Base-by-base conservation (phyloP, 306 rosid species). In the Vigna trinervia region DNA sequence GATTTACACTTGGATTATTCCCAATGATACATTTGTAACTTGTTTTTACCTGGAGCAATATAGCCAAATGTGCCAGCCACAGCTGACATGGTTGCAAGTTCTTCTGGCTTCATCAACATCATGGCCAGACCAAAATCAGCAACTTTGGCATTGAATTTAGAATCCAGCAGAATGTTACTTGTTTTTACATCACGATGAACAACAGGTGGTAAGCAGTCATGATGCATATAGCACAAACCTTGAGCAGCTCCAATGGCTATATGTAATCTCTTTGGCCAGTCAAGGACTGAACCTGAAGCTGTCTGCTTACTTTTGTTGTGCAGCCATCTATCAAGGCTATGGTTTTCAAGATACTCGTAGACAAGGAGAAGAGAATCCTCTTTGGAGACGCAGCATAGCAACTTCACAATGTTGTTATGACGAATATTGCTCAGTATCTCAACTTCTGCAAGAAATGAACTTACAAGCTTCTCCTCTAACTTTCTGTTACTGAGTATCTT, bases 41-140 rank as follows among this genome's bases (percentile, higher is more conserved):
- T 22, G 53, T 43, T 43, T 57, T 83, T 60, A 95, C 97, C 97
- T 82, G 98, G 98, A 76, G 98, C 98, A 74, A 95, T 84, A 82
- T 95, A 95, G 82, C 98, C 98, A 22, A 95, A 76, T 23, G 98
- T 88, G 15, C 98, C 98, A 3, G 86, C 92, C n/a, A 92, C 90
- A 30, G 86, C 73, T 6, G 98, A 95, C 92, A 89, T 78, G 3
- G 91, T 89, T n/a, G 90, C 88, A 39, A 85, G 77, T 77, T 95
- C 92, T 62, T 90, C 97, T 15, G 93, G 90, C 74, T 78, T 89
- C 51, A 84, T 73, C 85, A 92, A 75, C 81, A 89, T 74, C 88
- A 65, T 92, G 19, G 96, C 97, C 2, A 95, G 78, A 32, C 98
- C 98, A 61, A 95, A 95, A 74, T 95, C 97, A 19, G 97, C 93